Base-by-base conservation (phyloP, 106 monocot species). In the Gastrodia elata region DNA sequence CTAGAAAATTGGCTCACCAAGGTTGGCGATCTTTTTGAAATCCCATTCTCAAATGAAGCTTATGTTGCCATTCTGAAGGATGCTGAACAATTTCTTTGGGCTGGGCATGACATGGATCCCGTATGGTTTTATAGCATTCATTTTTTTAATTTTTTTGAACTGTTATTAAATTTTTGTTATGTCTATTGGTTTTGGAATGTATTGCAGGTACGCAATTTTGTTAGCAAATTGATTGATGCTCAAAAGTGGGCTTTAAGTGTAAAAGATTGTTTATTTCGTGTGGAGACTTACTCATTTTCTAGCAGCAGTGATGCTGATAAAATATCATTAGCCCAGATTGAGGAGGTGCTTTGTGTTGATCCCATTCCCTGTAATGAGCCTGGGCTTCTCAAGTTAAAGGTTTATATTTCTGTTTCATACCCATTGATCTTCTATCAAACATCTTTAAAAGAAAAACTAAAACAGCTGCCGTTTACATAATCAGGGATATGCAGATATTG, bases 1-100 rank as follows among this genome's bases (percentile, higher is more conserved):
- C 89, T 89, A 38, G 84, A 92, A 64, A 78, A 82, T 73, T 92
- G 92, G 92, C 82, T 86, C 72, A 80, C 72, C 13, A 78, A 84
- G 56, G 28, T 86, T 68, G 67, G 78, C 71, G 77, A 82, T 6
- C 76, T 89, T 71, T 78, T 89, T n/a, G 78, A 86, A 77, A 75
- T 75, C 38, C 84, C 92, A 27, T 89, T 89, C 58, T 78, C 76
- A 1, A 71, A 77, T 70, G 26, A 68, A 64, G 73, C 82, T 78
- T 92, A 78, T 77, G 32, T 26, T 55, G 78, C 57, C 65, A 81
- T 80, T 36, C 78, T 92, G 22, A 74, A 82, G 71, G 82, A 92
- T 55, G 88, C 86, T 25, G 86, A 92, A 58, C 92, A 92, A 68
- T 92, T 92, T 81, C 86, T 92, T 78, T 92, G 92, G 92, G 89